These are phyloP conservation scores for Discostella pseudostelligera DNA, from an alignment of 108 stramenopile genomes.

Conservation along the genomic window DNA sequence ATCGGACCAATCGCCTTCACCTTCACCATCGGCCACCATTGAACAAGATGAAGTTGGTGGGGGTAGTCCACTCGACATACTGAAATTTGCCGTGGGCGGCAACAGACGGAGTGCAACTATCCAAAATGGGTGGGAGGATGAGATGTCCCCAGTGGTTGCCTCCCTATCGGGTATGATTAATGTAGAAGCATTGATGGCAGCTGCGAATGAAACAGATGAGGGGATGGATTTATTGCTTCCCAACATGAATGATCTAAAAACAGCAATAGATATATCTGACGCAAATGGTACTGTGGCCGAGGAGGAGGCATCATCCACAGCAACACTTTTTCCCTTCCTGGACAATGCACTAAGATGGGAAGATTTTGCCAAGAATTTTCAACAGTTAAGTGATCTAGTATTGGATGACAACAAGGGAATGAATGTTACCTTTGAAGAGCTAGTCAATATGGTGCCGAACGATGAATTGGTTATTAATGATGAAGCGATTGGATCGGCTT, in stretches of 20 bases:
- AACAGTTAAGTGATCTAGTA: conserved; percentile 11
- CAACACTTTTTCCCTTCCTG: conserved; percentile 37
- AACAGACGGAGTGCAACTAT: conserved; percentile 2
- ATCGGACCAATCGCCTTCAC: neutral
- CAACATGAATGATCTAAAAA: conserved; percentile 7
- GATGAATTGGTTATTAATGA: conserved; percentile 11
- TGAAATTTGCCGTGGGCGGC: conserved; percentile 23
- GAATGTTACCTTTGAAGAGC: conserved; percentile 33
- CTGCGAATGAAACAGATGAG: conserved; percentile 34
- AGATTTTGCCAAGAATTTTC: conserved; percentile 35
- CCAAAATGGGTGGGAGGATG: conserved; percentile 26
- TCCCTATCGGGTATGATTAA: conserved; percentile 42
- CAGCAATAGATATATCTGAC: neutral
- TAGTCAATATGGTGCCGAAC: conserved; percentile 22
- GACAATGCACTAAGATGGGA: conserved; percentile 45
- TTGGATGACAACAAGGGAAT: conserved; percentile 15
- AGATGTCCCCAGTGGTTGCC: conserved; percentile 42
- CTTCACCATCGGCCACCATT: neutral
- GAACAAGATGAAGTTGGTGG: neutral
- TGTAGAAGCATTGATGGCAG: conserved; percentile 39
- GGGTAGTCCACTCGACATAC: conserved; percentile 22
- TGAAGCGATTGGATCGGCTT: neutral
- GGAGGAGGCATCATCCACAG: conserved; percentile 2
- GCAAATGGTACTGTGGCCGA: conserved; percentile 3
- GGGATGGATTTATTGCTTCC: conserved; percentile 12